Conservation (phyloP, 441 rosid genomes). For the Melastoma candidum region DNA sequence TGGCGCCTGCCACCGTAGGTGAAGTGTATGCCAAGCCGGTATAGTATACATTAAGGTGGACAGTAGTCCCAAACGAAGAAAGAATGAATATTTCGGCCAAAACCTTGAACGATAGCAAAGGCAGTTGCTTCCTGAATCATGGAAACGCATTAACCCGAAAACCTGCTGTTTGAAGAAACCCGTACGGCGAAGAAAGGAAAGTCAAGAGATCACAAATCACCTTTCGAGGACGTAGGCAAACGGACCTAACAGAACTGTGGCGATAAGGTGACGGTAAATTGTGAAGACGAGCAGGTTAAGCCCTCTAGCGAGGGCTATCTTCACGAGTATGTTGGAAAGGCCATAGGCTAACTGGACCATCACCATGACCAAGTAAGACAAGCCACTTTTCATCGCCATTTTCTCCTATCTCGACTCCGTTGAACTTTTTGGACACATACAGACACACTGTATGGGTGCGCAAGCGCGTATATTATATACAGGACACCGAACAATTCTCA, state of each 20-base stretch:
- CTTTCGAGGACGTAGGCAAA: slow-evolving; percentile 36
- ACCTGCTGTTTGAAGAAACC: too few species aligned
- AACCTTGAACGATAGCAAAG: slow-evolving; percentile 19
- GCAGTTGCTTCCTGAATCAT: slow-evolving; percentile 26
- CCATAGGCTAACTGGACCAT: slow-evolving; percentile 31
- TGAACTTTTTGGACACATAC: not conserved
- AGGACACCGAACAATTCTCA: not conserved
- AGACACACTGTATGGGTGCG: too few species aligned
- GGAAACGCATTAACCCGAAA: too few species aligned
- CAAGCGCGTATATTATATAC: not conserved
- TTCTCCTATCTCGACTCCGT: not conserved
- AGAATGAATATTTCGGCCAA: slow-evolving; percentile 28
- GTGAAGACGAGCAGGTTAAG: slow-evolving; percentile 32
- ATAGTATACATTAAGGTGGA: slow-evolving; percentile 33
- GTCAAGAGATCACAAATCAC: slow-evolving; percentile 5
- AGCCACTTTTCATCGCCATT: slow-evolving; percentile 16
- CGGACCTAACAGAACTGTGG: slow-evolving; percentile 27
- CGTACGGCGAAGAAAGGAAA: not conserved
- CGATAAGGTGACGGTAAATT: slow-evolving; percentile 31
- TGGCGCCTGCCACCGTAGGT: slow-evolving; percentile 35
- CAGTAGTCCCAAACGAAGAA: slow-evolving; percentile 29
- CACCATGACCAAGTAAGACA: slow-evolving; percentile 24
- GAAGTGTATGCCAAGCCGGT: slow-evolving; percentile 31
- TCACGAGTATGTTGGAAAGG: slow-evolving; percentile 31
- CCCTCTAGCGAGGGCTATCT: slow-evolving; percentile 29